Evolutionary conservation across 345 rosid genomes (phyloP).

Genomic region (Syzygium aqueum): DNA sequence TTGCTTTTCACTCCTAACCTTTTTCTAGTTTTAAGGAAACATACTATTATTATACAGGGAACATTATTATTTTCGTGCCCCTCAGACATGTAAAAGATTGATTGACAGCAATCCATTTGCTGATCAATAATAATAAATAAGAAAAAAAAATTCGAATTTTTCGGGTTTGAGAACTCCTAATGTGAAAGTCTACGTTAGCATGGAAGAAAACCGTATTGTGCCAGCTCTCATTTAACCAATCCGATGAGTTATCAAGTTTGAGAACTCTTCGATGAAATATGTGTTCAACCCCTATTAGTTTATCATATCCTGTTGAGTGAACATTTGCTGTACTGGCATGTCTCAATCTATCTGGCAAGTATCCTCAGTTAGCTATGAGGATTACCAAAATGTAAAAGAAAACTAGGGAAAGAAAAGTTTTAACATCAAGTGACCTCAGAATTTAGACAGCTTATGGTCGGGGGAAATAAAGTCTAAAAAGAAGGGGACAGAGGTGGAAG

Average conservation of each 20-base stretch:
- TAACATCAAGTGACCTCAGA: background rate
- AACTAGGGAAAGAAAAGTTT: background rate
- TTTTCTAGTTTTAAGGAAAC: background rate
- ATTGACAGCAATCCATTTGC: background rate
- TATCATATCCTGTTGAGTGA: no score
- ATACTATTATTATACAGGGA: background rate
- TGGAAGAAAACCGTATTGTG: background rate
- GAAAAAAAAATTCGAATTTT: background rate
- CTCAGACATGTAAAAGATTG: background rate
- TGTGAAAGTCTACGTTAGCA: background rate
- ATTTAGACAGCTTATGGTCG: background rate
- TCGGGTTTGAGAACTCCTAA: background rate
- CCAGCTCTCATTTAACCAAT: background rate
- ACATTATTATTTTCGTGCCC: background rate
- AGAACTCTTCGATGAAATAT: background rate
- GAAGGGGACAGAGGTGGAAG: slow-evolving; percentile 15
- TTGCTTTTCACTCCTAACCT: background rate
- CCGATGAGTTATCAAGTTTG: background rate
- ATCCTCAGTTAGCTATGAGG: background rate
- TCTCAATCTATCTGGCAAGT: background rate
- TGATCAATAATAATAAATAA: background rate
- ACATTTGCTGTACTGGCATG: background rate
- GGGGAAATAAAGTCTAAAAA: slow-evolving; percentile 15
- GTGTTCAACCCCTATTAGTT: no score
- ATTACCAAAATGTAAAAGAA: background rate